Evolutionary conservation across 2,329 filamentous ascomycete genomes (phyloP), one percentile per base, ranked within the genome.

Genomic region (Arthrobotrys iridis): DNA sequence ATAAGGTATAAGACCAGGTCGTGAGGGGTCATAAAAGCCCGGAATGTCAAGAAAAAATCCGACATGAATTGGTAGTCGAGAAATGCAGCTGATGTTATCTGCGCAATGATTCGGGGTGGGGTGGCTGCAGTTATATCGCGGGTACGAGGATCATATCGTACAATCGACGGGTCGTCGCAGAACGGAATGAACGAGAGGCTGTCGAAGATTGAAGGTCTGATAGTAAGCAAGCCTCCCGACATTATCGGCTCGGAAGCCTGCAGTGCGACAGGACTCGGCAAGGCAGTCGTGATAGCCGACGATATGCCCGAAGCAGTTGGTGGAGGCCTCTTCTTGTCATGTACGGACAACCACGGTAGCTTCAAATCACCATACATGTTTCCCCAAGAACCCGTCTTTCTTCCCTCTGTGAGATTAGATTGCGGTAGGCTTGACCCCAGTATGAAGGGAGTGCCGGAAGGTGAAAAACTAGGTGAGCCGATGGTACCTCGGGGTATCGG

Each of bases 1-100:
- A 98, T 86, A 13, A 99, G 86, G 85, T 97, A 93, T 50, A 89
- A 88, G 20, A 97, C 86, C 2, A 99, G 85, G 79, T 94, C 90
- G 18, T 86, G 85, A 0, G 91, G 86, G 10, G 92, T 89, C 72
- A 99, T 85, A 80, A 97, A 99, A 2, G 91, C 88, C 55, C 95
- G 91, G 80, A 93, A 99, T 0, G 95, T 98, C 20, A 99, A 87
- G 80, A 99, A 99, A 83, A 99, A 99, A 82, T 99, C 95, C 0
- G 95, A 98, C 3, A 99, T 88, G 3, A 99, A 86, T 80, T 98
- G 94, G 81, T 99, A 99, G 82, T 99, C 94, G 80, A 99, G 88
- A 81, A 98, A 97, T 57, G 89, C 93, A 13, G 95, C 93, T 0
- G 95, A 98, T 0, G 95, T 98, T 77, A 99, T 97, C 83, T 99